Base-by-base conservation (phyloP, 2,329 filamentous ascomycete species). In the Akanthomyces uredinophilus region DNA sequence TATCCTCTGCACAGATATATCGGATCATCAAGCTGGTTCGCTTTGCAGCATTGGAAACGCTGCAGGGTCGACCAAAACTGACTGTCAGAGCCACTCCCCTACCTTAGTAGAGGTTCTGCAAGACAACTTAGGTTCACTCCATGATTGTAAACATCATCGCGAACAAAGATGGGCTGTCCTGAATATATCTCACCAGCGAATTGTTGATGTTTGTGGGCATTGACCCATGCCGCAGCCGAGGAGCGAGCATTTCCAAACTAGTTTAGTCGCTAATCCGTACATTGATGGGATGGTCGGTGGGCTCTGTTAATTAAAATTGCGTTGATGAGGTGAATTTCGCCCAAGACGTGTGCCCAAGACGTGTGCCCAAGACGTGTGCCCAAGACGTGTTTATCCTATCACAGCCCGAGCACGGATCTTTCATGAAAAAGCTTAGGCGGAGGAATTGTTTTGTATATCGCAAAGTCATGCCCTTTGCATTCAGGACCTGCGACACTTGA, bases 151-250 rank as follows among this genome's bases (percentile, higher is more conserved):
- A 29, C 29, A 39, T 16, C 47, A 64, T n/a, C 68, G 83, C 57
- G 84, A 86, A 71, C 79, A 83, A 75, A 74, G 79, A 47, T 87
- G 83, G 83, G 77, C 73, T 0, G 76, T 77, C 3, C 76, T 86
- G 8, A 77, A 79, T 32, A 69, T 83, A 2, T 70, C 68, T 11
- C 70, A 70, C 3, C 73, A 74, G 7, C 72, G 71, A 61, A 63
- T 84, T 37, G 72, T 76, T 20, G 70, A 77, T 66, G 76, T 74
- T 3, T 76, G 81, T 64, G 66, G 46, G 14, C 62, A 66, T 43
- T 50, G 27, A 50, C 49, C 46, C 29, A 14, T 18, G 27, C 29
- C 32, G 16, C 18, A 7, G 11, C 6, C 27, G 7, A 39, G 10
- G 16, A n/a, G 20, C 24, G 18, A 39, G 22, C 20, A 53, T 22